Conservation (phyloP, 352 stramenopile genomes). For the Pythium aphanidermatum region DNA sequence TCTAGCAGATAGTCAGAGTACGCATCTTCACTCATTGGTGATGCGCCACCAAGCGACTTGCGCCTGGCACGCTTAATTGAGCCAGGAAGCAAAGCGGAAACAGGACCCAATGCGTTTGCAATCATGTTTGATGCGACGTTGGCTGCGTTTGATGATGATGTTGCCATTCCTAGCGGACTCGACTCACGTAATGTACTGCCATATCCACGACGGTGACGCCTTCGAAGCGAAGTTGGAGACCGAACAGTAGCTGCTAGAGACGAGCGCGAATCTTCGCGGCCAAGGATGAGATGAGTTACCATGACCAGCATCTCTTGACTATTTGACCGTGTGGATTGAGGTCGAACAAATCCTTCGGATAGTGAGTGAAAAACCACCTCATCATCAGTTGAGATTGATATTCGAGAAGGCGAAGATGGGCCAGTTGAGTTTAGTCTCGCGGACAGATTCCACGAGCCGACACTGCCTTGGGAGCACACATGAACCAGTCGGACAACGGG, state of each 20-base stretch:
- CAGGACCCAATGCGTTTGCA: constrained; percentile 14
- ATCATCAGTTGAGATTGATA: constrained; percentile 16
- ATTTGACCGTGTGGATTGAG: neutral
- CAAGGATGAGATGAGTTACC: constrained; percentile 20
- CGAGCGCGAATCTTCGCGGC: constrained; percentile 19
- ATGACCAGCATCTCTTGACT: neutral
- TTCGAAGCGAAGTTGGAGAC: too few species aligned
- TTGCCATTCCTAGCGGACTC: neutral
- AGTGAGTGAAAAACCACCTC: constrained; percentile 25
- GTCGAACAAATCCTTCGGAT: constrained; percentile 20
- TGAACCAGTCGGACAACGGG: constrained; percentile 40
- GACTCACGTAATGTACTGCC: too few species aligned
- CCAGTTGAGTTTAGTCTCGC: neutral
- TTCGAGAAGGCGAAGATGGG: neutral
- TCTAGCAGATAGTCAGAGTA: constrained; percentile 40
- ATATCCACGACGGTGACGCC: too few species aligned
- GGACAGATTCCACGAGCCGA: constrained; percentile 52
- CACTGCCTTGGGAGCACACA: constrained; percentile 41
- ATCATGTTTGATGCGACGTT: constrained; percentile 6
- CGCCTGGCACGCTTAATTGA: neutral
- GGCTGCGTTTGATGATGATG: neutral
- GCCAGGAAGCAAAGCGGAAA: constrained; percentile 15
- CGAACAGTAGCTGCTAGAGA: constrained; percentile 3
- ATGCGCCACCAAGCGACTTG: constrained; percentile 5
- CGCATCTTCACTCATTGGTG: constrained; percentile 6